Evolutionary conservation across 805 yeast species (phyloP).

Genomic region (Pichia gijzeniarum): DNA sequence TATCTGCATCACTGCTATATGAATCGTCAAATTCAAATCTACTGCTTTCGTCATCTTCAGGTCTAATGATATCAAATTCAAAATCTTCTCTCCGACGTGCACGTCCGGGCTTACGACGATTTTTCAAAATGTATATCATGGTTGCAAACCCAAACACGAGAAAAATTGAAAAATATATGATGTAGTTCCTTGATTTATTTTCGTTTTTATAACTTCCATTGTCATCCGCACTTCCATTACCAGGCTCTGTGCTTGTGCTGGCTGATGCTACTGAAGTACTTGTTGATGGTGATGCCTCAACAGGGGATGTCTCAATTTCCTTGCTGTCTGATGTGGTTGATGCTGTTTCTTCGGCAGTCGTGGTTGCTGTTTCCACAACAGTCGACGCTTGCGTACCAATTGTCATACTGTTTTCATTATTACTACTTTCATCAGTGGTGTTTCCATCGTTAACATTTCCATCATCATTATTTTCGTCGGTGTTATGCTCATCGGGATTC

Average conservation of each 20-base stretch:
- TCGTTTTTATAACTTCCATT: slow-evolving; percentile 4
- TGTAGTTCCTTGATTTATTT: slow-evolving; percentile 10
- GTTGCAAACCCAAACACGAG: slow-evolving; percentile 52
- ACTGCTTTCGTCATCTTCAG: slow-evolving; percentile 42
- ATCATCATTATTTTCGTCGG: no score
- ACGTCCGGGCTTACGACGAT: slow-evolving; percentile 32
- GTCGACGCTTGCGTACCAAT: no score
- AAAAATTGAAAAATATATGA: slow-evolving; percentile 41
- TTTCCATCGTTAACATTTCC: no score
- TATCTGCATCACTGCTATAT: slow-evolving; percentile 11
- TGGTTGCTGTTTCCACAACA: no score
- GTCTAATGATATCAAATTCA: slow-evolving; percentile 73
- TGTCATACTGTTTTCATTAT: no score
- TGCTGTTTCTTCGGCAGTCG: not conserved
- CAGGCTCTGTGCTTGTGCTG: not conserved
- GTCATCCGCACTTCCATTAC: no score
- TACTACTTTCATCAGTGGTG: no score
- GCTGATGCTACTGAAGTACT: not conserved
- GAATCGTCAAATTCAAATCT: slow-evolving; percentile 21
- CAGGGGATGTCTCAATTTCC: not conserved
- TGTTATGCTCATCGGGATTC: no score
- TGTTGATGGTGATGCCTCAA: not conserved
- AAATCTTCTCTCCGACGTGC: slow-evolving; percentile 60
- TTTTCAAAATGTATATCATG: slow-evolving; percentile 37
- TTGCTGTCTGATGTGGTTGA: slow-evolving; percentile 7